Conservation (phyloP, 1,139 yeast species). For the Ashbya aceris region DNA sequence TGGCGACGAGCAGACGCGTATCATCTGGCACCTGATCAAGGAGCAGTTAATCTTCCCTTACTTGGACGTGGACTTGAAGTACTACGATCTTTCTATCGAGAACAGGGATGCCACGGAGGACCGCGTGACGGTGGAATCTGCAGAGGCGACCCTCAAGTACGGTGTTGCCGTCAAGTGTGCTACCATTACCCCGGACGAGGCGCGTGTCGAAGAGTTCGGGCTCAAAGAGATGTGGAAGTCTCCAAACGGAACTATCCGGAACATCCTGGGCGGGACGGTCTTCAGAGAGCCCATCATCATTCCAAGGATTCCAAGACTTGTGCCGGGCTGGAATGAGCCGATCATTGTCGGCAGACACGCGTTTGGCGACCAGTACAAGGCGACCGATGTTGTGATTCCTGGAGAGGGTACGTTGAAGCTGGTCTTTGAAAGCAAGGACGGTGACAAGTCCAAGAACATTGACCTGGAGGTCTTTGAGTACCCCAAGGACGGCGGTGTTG, state of each 20-base stretch:
- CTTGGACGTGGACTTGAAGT: constrained; percentile 62
- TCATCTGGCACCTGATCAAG: constrained; percentile 71
- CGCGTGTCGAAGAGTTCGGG: constrained; percentile 64
- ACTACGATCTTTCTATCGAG: constrained; percentile 65
- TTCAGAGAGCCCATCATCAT: constrained; percentile 78
- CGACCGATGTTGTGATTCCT: constrained; percentile 62
- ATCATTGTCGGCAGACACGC: constrained; percentile 84
- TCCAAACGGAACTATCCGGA: constrained; percentile 79
- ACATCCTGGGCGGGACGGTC: constrained; percentile 74
- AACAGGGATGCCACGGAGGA: constrained; percentile 66
- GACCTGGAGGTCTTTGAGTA: constrained; percentile 51
- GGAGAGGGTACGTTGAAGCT: constrained; percentile 62
- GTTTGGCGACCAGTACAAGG: constrained; percentile 77
- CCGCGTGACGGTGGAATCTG: constrained; percentile 65
- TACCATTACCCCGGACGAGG: constrained; percentile 79
- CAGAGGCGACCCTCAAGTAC: constrained; percentile 61
- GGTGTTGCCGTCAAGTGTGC: constrained; percentile 85
- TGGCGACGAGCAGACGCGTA: constrained; percentile 83
- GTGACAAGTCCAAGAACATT: constrained; percentile 34
- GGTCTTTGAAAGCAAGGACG: constrained; percentile 54
- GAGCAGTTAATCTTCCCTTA: constrained; percentile 61
- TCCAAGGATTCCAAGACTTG: constrained; percentile 64
- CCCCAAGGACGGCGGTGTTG: constrained; percentile 54
- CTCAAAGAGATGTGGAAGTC: constrained; percentile 80
- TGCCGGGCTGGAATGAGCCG: constrained; percentile 74